A percentile compares a stretch with the other conserved stretches of the same genome.
These are phyloP conservation scores for Podila epigama DNA, from an alignment of 192 early-diverging fungal species.

Conservation along the genomic window DNA sequence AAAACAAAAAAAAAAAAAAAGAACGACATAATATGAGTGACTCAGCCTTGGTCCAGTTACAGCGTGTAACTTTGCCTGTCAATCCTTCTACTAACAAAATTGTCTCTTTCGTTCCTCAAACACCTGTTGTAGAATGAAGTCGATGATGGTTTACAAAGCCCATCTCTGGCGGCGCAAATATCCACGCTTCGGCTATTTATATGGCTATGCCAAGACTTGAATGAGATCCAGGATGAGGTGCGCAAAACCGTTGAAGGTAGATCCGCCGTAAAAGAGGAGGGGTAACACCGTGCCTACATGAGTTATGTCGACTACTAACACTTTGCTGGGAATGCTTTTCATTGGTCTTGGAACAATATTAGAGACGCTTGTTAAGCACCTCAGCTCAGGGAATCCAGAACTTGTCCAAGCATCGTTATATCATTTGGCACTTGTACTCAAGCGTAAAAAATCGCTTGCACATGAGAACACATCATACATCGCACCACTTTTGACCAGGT, in stretches of 20 bases:
- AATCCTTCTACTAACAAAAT: too few species aligned
- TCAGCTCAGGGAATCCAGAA: constrained; percentile 14
- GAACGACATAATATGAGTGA: neutral
- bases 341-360: neutral
- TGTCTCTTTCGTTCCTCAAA: neutral
- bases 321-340: neutral
- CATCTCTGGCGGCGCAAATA: constrained; percentile 48
- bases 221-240: constrained; percentile 48
- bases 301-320: neutral
- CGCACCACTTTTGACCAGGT: constrained; percentile 13
- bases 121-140: constrained; percentile 36
- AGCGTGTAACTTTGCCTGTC: neutral
- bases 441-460: constrained; percentile 7
- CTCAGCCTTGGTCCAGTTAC: neutral
- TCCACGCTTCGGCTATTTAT: constrained; percentile 48
- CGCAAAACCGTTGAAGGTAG: constrained; percentile 49
- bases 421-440: constrained; percentile 14
- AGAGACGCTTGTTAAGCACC: constrained; percentile 37
- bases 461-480: constrained; percentile 4
- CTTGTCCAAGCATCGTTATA: constrained; percentile 23
- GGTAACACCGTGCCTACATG: neutral
- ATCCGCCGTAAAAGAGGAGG: neutral
- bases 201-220: constrained; percentile 37
- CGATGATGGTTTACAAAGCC: constrained; percentile 39
- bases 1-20: neutral